Evolutionary conservation across 78 protist species (phyloP).

Genomic region (Polysphondylium violaceum): DNA sequence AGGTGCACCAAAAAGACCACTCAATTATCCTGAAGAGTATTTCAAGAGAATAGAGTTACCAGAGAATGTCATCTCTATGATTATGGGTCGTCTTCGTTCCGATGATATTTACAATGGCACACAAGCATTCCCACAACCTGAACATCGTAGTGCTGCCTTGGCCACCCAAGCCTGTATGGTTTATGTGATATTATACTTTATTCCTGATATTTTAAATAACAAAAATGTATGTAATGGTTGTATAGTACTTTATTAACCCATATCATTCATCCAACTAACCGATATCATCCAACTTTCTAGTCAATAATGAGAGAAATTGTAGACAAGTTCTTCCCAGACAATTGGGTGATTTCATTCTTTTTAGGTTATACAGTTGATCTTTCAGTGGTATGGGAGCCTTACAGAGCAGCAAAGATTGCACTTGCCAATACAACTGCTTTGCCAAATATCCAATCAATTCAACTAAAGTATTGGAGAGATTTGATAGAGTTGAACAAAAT

Average conservation of each 20-base stretch:
- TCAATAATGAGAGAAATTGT: conserved; percentile 98
- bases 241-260: not conserved
- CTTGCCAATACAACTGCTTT: conserved; percentile 86
- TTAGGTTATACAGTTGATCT: conserved; percentile 97
- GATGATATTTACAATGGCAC: conserved; percentile 96
- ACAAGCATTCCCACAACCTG: conserved; percentile 95
- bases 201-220: conserved; percentile 89
- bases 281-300: conserved; percentile 9
- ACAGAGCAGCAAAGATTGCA: conserved; percentile 96
- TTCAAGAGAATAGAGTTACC: conserved; percentile 83
- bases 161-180: conserved; percentile 96
- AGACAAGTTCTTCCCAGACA: conserved; percentile 97
- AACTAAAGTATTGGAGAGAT: conserved; percentile 69
- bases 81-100: conserved; percentile 93
- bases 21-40: conserved; percentile 94
- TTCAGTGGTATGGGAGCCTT: conserved; percentile 93
- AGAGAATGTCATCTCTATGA: conserved; percentile 87
- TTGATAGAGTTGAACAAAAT: conserved; percentile 22
- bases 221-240: conserved; percentile 22
- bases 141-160: conserved; percentile 97
- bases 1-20: conserved; percentile 71
- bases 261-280: not conserved
- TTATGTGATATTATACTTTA: conserved; percentile 96
- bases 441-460: conserved; percentile 26
- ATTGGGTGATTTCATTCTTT: conserved; percentile 97